These are phyloP conservation scores for Pseudohalonectria lignicola DNA, from an alignment of 2,329 filamentous ascomycete genomes.

Conservation along the genomic window DNA sequence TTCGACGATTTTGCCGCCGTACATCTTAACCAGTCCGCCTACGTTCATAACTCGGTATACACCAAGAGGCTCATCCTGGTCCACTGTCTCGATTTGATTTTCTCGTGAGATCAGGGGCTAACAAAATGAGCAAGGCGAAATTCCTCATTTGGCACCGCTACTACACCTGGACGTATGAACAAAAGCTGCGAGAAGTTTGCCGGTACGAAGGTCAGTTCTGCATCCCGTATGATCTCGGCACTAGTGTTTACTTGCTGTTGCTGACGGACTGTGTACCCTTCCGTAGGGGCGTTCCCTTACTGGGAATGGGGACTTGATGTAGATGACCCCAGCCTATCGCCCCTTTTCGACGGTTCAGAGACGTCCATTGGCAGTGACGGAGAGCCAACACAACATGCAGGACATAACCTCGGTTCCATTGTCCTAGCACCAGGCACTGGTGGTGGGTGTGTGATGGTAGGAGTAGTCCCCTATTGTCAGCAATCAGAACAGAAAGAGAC, in stretches of 20 bases:
- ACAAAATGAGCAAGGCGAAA: conserved; percentile 12
- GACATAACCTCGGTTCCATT: conserved; percentile 7
- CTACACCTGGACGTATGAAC: conserved; percentile 22
- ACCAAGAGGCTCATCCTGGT: no score
- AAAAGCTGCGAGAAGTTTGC: conserved; percentile 20
- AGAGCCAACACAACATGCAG: conserved; percentile 14
- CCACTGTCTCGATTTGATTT: no score
- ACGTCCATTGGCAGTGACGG: conserved; percentile 33
- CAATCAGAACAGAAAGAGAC: no score
- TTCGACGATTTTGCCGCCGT: background rate
- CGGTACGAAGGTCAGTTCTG: conserved; percentile 21
- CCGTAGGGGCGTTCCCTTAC: conserved; percentile 15
- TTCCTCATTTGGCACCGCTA: conserved; percentile 25
- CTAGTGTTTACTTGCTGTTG: no score
- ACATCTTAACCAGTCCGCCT: background rate
- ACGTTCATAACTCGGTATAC: background rate
- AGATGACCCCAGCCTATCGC: conserved; percentile 22
- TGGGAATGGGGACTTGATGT: conserved; percentile 29
- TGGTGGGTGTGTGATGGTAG: conserved; percentile 35
- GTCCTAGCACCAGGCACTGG: conserved; percentile 32
- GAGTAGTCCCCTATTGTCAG: no score
- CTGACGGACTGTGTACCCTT: no score
- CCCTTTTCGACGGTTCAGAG: conserved; percentile 32
- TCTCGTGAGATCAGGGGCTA: no score
- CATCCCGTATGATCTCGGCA: conserved; percentile 11